Conservation (phyloP, 2,329 filamentous ascomycete species). For the Lecanicillium sp. region DNA sequence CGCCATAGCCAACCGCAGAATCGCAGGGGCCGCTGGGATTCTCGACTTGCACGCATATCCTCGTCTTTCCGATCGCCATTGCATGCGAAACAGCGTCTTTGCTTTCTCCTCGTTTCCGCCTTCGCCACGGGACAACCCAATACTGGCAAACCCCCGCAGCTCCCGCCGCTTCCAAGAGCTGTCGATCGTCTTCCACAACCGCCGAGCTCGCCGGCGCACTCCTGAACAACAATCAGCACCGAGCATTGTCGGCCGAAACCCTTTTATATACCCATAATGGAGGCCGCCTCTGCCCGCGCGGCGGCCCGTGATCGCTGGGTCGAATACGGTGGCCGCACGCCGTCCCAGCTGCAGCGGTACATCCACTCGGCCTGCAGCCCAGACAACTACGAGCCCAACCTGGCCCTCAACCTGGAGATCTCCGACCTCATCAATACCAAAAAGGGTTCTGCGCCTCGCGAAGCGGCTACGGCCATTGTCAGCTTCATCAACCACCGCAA, state of each 20-base stretch:
- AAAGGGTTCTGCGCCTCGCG: conserved; percentile 90
- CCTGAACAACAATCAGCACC: background rate
- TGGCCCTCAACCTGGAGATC: conserved; percentile 93
- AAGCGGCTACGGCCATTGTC: conserved; percentile 89
- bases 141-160: too few species aligned
- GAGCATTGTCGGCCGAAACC: too few species aligned
- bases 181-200: background rate
- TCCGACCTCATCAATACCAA: conserved; percentile 94
- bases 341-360: conserved; percentile 87
- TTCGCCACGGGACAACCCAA: too few species aligned
- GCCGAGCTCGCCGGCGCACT: background rate
- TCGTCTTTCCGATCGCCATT: too few species aligned
- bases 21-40: too few species aligned
- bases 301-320: conserved; percentile 91
- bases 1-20: too few species aligned
- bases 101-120: too few species aligned
- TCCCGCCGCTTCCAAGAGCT: too few species aligned
- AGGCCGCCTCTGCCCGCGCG: conserved; percentile 92
- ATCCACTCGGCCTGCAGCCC: conserved; percentile 95
- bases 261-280: conserved; percentile 48
- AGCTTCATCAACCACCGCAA: conserved; percentile 95
- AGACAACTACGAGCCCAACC: conserved; percentile 95
- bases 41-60: too few species aligned
- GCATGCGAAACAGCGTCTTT: too few species aligned
- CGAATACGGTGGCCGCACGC: conserved; percentile 68